phyloP scores from a whole-genome alignment of 139 green algal genomes.

The Coelastrella sp. region DNA sequence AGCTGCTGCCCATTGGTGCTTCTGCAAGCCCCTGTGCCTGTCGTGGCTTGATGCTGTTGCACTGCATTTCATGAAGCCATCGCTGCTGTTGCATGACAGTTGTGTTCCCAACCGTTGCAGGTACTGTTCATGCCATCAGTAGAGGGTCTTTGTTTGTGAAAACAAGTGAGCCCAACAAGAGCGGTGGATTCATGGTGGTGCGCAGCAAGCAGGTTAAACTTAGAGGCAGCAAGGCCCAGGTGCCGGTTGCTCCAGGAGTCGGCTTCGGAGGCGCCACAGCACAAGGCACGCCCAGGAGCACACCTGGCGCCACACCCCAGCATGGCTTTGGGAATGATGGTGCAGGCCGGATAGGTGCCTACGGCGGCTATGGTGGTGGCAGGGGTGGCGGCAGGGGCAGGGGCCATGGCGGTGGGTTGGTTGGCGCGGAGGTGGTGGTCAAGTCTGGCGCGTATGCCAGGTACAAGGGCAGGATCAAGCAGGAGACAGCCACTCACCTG shows the following conservation, averaged over 20 bases:
- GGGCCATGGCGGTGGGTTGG: background rate
- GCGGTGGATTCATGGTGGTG: constrained; percentile 76
- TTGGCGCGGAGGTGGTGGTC: constrained; percentile 36
- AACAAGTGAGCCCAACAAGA: constrained; percentile 61
- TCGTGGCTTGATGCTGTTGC: no score
- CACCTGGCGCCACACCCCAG: constrained; percentile 2
- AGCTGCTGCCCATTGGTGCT: no score
- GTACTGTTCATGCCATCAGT: constrained; percentile 85
- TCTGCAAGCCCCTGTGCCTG: no score
- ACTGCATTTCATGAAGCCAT: no score
- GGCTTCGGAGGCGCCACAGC: background rate
- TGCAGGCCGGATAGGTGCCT: background rate
- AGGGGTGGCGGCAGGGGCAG: constrained; percentile 43
- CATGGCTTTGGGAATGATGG: background rate
- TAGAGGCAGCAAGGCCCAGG: constrained; percentile 36
- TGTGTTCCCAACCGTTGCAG: constrained; percentile 31
- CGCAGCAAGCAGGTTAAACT: constrained; percentile 56
- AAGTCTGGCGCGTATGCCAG: constrained; percentile 69
- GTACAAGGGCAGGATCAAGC: constrained; percentile 86
- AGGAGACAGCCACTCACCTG: constrained; percentile 85
- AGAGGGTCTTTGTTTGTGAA: constrained; percentile 82
- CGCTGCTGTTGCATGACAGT: no score
- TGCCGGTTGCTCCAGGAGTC: background rate
- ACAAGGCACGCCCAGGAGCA: background rate
- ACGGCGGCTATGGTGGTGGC: constrained; percentile 31